Evolutionary conservation across 108 stramenopile species (phyloP).

Genomic region (Nannochloropsis granulata): DNA sequence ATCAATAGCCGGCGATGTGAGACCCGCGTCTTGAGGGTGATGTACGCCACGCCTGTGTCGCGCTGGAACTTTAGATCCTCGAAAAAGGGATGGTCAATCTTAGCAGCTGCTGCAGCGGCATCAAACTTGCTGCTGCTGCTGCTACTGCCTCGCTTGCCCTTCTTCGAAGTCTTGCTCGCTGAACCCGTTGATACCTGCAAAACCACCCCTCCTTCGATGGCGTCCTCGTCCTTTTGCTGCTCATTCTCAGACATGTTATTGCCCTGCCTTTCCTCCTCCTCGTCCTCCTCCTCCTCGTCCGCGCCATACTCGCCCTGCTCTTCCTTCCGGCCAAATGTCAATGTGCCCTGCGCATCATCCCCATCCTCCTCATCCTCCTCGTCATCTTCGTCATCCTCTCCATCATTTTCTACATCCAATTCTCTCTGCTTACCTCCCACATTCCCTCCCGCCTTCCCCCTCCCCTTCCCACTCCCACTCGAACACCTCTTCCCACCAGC

Average conservation of each 20-base stretch:
- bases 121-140: neutral
- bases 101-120: neutral
- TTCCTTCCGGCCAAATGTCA: conserved; percentile 39
- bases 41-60: conserved; percentile 14
- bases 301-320: conserved; percentile 38
- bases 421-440: neutral
- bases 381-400: conserved; percentile 44
- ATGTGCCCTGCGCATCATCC: conserved; percentile 35
- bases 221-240: neutral
- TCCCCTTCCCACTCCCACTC: neutral
- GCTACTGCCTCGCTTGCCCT: neutral
- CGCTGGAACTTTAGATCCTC: conserved; percentile 1
- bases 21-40: conserved; percentile 14
- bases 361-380: conserved; percentile 53
- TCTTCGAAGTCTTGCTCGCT: conserved; percentile 38
- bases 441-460: neutral
- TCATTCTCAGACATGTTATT: neutral
- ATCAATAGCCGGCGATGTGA: conserved; percentile 71
- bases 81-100: neutral
- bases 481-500: neutral
- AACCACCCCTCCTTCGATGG: neutral
- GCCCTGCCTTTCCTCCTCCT: conserved; percentile 34
- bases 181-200: neutral
- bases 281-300: conserved; percentile 38
- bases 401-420: neutral